A percentile compares a stretch with the other conserved stretches of the same genome.
These are phyloP conservation scores for Scheffersomyces coipomensis DNA, from an alignment of 805 yeast species.

Conservation along the genomic window DNA sequence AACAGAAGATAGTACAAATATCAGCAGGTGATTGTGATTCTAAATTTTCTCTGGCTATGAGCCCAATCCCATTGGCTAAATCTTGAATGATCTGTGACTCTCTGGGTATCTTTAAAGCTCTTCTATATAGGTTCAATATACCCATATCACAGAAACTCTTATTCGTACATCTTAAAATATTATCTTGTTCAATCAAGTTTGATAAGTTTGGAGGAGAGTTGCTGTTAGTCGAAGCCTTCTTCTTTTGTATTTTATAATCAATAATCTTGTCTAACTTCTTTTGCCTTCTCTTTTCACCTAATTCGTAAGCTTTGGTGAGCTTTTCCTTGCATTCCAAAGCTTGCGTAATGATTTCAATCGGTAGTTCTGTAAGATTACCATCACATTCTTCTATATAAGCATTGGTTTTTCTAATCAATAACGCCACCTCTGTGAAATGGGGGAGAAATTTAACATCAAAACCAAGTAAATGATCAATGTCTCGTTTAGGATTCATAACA, in stretches of 20 bases:
- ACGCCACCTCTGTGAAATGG: conserved; percentile 48
- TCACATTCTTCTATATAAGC: conserved; percentile 9
- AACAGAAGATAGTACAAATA: conserved; percentile 53
- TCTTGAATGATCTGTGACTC: conserved; percentile 48
- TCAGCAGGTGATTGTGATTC: conserved; percentile 51
- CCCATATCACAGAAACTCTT: conserved; percentile 53
- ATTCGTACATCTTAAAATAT: conserved; percentile 46
- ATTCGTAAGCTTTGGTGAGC: conserved; percentile 16
- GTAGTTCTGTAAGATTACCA: conserved; percentile 8
- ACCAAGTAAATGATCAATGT: conserved; percentile 64
- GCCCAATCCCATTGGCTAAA: conserved; percentile 40
- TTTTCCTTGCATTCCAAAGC: conserved; percentile 27
- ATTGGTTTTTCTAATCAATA: conserved; percentile 29
- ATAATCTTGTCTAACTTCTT: conserved; percentile 18
- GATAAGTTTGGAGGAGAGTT: conserved; percentile 15
- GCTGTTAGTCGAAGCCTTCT: conserved; percentile 1
- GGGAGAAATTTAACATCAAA: conserved; percentile 65
- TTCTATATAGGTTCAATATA: conserved; percentile 52
- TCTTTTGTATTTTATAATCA: conserved; percentile 7
- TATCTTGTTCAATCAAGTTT: conserved; percentile 27
- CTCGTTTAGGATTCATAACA: conserved; percentile 23
- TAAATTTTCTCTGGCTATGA: conserved; percentile 35
- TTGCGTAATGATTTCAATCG: conserved; percentile 16
- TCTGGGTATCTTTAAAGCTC: conserved; percentile 50
- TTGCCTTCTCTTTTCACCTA: conserved; percentile 27